Percentiles rank a stretch among this genome's conserved stretches.
Conservation (phyloP, 768 basidiomycete species). For the Leccinum olivaceopallidum region DNA sequence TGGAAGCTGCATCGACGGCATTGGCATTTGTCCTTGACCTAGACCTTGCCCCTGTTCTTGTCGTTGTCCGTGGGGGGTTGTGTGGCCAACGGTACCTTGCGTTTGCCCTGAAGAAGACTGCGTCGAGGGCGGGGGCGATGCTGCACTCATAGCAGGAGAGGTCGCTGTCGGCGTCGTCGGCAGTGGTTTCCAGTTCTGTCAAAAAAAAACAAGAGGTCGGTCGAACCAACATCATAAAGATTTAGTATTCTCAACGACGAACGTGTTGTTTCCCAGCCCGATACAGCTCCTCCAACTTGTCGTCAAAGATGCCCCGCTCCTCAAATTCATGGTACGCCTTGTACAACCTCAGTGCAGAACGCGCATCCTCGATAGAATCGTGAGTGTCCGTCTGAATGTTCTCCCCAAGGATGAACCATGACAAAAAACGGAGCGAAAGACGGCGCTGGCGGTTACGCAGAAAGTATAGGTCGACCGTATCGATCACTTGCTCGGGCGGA, state of each 20-base stretch:
- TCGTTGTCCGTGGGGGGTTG: background rate
- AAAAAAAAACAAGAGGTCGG: background rate
- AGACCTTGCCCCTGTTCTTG: background rate
- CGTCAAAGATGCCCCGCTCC: constrained; percentile 74
- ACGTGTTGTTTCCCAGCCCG: constrained; percentile 76
- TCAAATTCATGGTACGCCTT: constrained; percentile 80
- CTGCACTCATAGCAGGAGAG: constrained; percentile 1
- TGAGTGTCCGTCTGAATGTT: constrained; percentile 94
- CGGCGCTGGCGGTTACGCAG: constrained; percentile 78
- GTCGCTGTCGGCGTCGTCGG: constrained; percentile 9
- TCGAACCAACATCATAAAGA: background rate
- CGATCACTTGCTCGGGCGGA: constrained; percentile 92
- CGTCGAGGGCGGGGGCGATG: constrained; percentile 2
- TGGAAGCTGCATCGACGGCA: background rate
- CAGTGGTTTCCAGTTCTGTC: constrained; percentile 62
- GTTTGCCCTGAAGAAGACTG: constrained; percentile 1
- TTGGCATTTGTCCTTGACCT: background rate
- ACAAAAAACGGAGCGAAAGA: constrained; percentile 87
- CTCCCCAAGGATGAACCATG: constrained; percentile 91
- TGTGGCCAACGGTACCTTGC: background rate
- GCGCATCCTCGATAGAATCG: constrained; percentile 98
- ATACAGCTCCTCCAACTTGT: constrained; percentile 85
- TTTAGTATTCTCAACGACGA: constrained; percentile 24
- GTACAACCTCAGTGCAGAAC: constrained; percentile 82
- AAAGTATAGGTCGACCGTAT: constrained; percentile 98